Evolutionary conservation across 2,329 filamentous ascomycete species (phyloP).

Genomic region (Sclerotinia glacialis): DNA sequence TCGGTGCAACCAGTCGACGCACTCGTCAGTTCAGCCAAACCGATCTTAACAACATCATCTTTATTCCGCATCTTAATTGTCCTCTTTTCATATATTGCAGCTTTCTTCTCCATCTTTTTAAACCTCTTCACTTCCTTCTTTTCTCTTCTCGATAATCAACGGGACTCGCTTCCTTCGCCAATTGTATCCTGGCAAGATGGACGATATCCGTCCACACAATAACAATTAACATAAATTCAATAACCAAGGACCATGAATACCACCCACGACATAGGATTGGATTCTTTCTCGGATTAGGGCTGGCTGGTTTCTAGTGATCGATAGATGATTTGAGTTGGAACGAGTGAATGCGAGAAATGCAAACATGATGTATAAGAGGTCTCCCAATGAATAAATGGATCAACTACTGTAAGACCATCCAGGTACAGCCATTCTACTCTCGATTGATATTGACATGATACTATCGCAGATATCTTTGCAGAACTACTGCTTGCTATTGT

Average conservation of each 20-base stretch:
- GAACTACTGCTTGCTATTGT: background rate
- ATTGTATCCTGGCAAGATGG: conserved; percentile 50
- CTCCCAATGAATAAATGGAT: conserved; percentile 22
- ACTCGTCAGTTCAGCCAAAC: background rate
- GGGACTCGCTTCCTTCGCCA: conserved; percentile 48
- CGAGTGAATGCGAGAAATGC: conserved; percentile 43
- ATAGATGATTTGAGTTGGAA: conserved; percentile 57
- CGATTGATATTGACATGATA: background rate
- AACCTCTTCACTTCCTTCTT: conserved; percentile 45
- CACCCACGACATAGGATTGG: conserved; percentile 48
- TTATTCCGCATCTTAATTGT: conserved; percentile 27
- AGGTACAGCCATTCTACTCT: conserved; percentile 32
- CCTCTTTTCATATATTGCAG: conserved; percentile 34
- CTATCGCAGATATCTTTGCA: background rate
- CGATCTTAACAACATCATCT: background rate
- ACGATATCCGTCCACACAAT: conserved; percentile 45
- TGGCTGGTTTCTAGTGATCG: conserved; percentile 55
- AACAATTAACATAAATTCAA: conserved; percentile 53
- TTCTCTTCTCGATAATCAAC: conserved; percentile 30
- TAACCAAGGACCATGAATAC: conserved; percentile 52
- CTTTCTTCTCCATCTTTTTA: conserved; percentile 28
- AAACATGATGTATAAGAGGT: conserved; percentile 43
- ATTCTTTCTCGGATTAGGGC: conserved; percentile 44
- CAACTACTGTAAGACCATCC: conserved; percentile 37
- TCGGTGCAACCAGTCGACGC: background rate